Percentiles rank a stretch among this genome's conserved stretches.
Evolutionary conservation across 2,329 filamentous ascomycete genomes (phyloP).

Genomic region (Cryphonectria japonica): DNA sequence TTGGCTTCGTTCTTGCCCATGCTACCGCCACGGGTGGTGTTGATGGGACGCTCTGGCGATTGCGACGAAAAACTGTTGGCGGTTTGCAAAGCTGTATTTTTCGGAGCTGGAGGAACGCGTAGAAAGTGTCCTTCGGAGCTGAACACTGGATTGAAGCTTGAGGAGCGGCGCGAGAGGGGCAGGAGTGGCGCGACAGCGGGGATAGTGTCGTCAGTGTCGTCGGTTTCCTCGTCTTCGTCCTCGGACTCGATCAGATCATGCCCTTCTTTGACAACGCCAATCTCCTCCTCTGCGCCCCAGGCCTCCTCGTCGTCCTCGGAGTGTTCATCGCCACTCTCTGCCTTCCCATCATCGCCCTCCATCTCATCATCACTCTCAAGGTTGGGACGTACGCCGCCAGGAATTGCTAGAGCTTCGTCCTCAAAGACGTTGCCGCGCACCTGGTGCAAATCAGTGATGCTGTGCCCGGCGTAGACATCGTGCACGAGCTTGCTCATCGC

Average conservation of each 20-base stretch:
- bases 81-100: not conserved
- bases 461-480: conserved; percentile 1
- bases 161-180: not conserved
- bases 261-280: not conserved
- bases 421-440: not conserved
- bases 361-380: not conserved
- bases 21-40: not conserved
- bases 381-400: not conserved
- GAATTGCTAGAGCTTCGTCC: not conserved
- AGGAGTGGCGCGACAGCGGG: not conserved
- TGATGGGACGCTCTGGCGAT: not conserved
- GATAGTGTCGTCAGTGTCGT: not conserved
- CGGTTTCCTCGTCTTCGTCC: not conserved
- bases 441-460: not conserved
- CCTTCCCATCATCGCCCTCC: not conserved
- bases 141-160: not conserved
- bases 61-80: not conserved
- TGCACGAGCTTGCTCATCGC: conserved; percentile 12
- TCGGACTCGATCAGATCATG: not conserved
- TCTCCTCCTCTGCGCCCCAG: not conserved
- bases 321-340: not conserved
- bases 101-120: not conserved
- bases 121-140: not conserved
- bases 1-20: not conserved
- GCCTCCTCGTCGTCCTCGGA: not conserved